Evolutionary conservation across 1,284 basidiomycete species (phyloP).

Genomic region (Tremellales sp.): DNA sequence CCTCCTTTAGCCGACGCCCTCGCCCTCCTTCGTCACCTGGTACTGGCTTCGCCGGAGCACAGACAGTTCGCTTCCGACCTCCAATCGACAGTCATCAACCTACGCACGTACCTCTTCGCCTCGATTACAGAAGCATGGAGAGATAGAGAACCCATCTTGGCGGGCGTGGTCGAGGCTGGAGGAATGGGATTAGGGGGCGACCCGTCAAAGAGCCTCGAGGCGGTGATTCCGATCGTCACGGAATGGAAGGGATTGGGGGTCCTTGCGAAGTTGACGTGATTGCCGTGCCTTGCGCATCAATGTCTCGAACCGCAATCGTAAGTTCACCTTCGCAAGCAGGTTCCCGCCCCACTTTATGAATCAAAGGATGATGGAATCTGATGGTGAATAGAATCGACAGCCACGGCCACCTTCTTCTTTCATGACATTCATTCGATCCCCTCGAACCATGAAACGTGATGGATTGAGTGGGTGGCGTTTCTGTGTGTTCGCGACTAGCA

Average conservation of each 20-base stretch:
- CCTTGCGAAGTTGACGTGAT: conserved; percentile 3
- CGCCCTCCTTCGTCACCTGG: conserved; percentile 34
- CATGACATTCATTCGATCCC: no score
- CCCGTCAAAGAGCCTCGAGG: conserved; percentile 22
- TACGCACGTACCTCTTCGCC: conserved; percentile 26
- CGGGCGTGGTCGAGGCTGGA: conserved; percentile 27
- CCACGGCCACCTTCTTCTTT: no score
- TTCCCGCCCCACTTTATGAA: no score
- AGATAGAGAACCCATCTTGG: conserved; percentile 31
- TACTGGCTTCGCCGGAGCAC: conserved; percentile 33
- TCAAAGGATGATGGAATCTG: no score
- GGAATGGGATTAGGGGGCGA: conserved; percentile 37
- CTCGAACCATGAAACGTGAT: no score
- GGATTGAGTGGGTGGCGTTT: no score
- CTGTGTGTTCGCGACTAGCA: no score
- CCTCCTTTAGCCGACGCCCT: conserved; percentile 30
- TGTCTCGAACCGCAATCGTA: no score
- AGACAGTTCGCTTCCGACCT: conserved; percentile 29
- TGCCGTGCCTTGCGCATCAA: background rate
- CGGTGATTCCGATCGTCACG: conserved; percentile 25
- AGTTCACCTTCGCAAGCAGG: no score
- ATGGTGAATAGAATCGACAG: no score
- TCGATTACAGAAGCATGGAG: conserved; percentile 41
- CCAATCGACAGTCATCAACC: conserved; percentile 27
- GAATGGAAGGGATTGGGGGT: conserved; percentile 38